A percentile compares a stretch with the other conserved stretches of the same genome.
Evolutionary conservation across 305 asterid genomes (phyloP).

Genomic region (Lippia alba): DNA sequence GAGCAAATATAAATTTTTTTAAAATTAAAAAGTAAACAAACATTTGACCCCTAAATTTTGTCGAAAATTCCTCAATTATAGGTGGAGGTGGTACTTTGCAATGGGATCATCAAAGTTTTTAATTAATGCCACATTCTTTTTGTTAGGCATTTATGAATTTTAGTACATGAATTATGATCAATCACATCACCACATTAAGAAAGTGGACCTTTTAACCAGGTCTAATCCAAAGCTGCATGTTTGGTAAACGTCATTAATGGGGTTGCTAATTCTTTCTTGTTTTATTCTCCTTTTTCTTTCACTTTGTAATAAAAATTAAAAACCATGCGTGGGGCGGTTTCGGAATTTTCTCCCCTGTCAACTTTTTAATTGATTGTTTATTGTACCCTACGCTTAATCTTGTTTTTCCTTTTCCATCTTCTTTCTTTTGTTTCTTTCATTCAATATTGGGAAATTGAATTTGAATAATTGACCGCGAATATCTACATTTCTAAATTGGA

Average conservation of each 20-base stretch:
- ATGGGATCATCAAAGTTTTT: not conserved
- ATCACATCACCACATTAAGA: slow-evolving; percentile 27
- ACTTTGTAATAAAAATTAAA: not conserved
- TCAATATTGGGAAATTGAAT: no score
- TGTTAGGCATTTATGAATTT: slow-evolving; percentile 34
- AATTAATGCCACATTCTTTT: slow-evolving; percentile 32
- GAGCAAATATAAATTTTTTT: no score
- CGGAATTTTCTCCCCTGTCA: no score
- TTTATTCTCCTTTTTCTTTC: not conserved
- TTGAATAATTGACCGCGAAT: no score
- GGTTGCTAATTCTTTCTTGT: not conserved
- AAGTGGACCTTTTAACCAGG: slow-evolving; percentile 11
- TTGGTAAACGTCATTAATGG: not conserved
- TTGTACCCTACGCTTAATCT: no score
- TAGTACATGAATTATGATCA: slow-evolving; percentile 29
- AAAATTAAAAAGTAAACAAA: no score
- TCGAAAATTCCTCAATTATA: no score
- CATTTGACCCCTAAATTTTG: no score
- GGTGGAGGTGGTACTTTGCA: not conserved
- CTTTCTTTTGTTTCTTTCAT: no score
- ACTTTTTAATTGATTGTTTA: no score
- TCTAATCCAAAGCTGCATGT: slow-evolving; percentile 11
- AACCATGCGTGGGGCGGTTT: not conserved
- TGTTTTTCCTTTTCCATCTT: no score
- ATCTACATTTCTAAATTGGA: no score